Evolutionary conservation across 139 green algal genomes (phyloP).

Genomic region (Klebsormidium nitens): DNA sequence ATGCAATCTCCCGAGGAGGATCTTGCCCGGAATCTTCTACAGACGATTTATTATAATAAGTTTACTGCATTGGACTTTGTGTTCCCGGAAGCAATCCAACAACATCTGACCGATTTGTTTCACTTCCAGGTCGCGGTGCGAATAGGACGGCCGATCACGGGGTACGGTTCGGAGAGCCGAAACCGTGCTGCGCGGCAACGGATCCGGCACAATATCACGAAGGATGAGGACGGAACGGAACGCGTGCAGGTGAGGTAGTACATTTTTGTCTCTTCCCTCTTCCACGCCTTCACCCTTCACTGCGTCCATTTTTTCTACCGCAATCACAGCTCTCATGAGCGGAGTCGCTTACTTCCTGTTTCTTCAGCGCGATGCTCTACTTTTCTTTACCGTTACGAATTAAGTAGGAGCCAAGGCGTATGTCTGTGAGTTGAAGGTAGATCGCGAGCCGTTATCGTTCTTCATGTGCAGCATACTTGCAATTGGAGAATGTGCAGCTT

Average conservation of each 20-base stretch:
- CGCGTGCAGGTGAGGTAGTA: constrained; percentile 64
- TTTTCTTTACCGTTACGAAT: not conserved
- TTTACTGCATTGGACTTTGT: no score
- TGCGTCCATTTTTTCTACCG: not conserved
- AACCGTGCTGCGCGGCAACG: constrained; percentile 80
- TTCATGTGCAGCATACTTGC: no score
- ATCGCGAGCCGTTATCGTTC: not conserved
- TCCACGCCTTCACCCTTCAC: not conserved
- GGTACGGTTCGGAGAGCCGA: constrained; percentile 69
- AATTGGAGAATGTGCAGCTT: no score
- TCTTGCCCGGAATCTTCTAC: no score
- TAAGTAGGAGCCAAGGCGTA: not conserved
- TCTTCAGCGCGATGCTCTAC: not conserved
- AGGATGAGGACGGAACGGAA: constrained; percentile 70
- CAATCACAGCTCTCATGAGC: not conserved
- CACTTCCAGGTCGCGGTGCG: constrained; percentile 23
- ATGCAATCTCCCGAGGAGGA: no score
- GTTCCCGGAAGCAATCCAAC: no score
- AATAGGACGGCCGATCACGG: constrained; percentile 41
- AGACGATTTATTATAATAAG: no score
- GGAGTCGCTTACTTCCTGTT: no score
- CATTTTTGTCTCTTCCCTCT: not conserved
- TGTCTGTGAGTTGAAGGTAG: not conserved
- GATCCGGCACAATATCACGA: constrained; percentile 83
- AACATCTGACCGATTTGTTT: no score